Base-by-base conservation (phyloP, 805 yeast species). In the Spathaspora girioi region DNA sequence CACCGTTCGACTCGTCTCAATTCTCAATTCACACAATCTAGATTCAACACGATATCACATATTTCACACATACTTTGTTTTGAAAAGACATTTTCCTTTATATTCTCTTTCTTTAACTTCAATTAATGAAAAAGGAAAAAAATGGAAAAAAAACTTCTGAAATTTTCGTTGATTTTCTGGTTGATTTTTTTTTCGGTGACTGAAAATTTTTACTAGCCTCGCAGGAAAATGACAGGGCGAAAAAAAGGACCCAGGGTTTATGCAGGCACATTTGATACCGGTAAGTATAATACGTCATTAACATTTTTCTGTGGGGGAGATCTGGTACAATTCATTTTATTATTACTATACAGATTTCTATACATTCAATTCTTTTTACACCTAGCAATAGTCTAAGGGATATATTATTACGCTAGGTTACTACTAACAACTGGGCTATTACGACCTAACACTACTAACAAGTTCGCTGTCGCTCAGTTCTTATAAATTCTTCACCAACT, bases 11-110 rank as follows among this genome's bases (percentile, higher is more conserved):
- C 26, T 4, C 6, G 26, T 3, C 26, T 6, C 26, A 23, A 23
- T 23, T 23, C 26, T 23, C 26, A 23, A 23, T 23, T 23, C 26
- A 23, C 26, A 4, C 26, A n/a, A 3, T 23, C 17, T 7, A 14
- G 3, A 35, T n/a, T 15, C 17, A 35, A 11, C 14, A 5, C 32
- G 3, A 35, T 3, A 11, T 3, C 17, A 14, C 14, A 35, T 3
- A 14, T 35, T 14, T 18, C 26, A 42, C 48, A 72, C 79, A 63
- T 73, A 74, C 79, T 70, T 74, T 74, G 70, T 74, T 74, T 64
- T 72, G 76, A 62, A 74, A 74, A 60, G 79, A 74, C 79, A 74
- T 74, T 47, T 55, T 29, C 14, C 65, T 56, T 15, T n/a, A 9
- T 10, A 31, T 10, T 31, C 14, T 11, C 18, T 35, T 35, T 52